Evolutionary conservation across 257 asterid genomes (phyloP).

Genomic region (Marsdenia floribunda): DNA sequence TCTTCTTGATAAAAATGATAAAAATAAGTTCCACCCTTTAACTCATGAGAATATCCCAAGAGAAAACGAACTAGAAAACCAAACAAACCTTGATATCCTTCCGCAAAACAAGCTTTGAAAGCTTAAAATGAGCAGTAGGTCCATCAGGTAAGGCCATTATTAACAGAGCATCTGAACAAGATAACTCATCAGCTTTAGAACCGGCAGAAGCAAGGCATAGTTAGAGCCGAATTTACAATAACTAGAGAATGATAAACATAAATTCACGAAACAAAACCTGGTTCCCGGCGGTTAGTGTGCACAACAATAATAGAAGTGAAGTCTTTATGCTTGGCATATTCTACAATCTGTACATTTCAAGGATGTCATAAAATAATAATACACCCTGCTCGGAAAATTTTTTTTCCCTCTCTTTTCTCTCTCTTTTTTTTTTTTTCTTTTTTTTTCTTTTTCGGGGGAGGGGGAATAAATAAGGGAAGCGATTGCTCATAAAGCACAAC

Average conservation of each 20-base stretch:
- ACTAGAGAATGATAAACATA: background rate
- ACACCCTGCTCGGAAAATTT: background rate
- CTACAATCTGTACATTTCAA: constrained; percentile 53
- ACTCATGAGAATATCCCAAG: background rate
- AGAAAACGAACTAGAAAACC: background rate
- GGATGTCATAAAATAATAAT: background rate
- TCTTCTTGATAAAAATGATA: background rate
- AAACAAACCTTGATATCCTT: constrained; percentile 74
- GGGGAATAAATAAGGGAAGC: background rate
- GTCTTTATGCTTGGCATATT: constrained; percentile 69
- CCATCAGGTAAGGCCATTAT: constrained; percentile 80
- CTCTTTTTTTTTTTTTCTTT: too few species aligned
- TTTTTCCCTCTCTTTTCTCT: background rate
- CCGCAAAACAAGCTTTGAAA: constrained; percentile 67
- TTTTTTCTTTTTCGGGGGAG: background rate
- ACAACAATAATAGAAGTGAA: constrained; percentile 85
- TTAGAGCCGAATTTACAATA: too few species aligned
- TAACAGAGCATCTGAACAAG: constrained; percentile 69
- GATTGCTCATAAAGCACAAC: background rate
- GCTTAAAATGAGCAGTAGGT: constrained; percentile 97
- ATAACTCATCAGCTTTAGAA: background rate
- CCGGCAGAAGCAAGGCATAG: background rate
- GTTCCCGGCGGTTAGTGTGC: constrained; percentile 91
- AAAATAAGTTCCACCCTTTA: background rate
- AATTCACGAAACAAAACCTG: constrained; percentile 43